phyloP scores from a whole-genome alignment of 2,329 filamentous ascomycete species.

The Dactylellina sp. region DNA sequence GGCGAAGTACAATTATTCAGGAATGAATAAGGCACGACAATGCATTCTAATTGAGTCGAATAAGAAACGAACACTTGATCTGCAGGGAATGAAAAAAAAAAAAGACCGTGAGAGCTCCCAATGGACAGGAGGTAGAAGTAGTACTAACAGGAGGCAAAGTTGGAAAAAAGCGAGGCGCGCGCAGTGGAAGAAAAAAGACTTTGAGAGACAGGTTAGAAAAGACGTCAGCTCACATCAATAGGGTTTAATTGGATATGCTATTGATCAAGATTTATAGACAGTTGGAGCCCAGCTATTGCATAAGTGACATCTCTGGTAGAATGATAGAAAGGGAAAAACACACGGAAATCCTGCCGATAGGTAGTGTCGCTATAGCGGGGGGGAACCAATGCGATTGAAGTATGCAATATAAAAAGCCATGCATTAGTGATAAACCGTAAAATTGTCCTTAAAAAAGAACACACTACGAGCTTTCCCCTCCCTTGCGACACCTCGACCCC shows the following conservation, averaged over 20 bases:
- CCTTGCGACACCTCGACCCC: slow-evolving; percentile 42
- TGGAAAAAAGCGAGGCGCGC: background rate
- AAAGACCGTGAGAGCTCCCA: too few relatives aligned
- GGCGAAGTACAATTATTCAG: background rate
- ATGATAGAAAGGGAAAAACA: too few relatives aligned
- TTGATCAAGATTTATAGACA: slow-evolving; percentile 12
- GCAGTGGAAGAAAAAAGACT: background rate
- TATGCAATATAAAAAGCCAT: slow-evolving; percentile 1
- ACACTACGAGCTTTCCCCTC: background rate
- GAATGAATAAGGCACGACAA: slow-evolving; percentile 15
- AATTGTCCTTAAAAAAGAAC: slow-evolving; percentile 5
- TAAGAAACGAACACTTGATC: background rate
- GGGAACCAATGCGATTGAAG: slow-evolving; percentile 1
- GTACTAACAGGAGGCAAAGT: background rate
- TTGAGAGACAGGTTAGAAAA: background rate
- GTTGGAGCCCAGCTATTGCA: too few relatives aligned
- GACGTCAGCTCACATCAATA: slow-evolving; percentile 31
- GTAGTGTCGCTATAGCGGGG: slow-evolving; percentile 2
- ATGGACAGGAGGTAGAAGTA: too few relatives aligned
- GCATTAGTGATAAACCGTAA: too few relatives aligned
- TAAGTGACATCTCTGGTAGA: slow-evolving; percentile 6
- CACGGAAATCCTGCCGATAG: too few relatives aligned
- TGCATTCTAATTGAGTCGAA: background rate
- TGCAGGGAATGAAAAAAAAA: background rate
- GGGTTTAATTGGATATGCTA: background rate